phyloP scores from a whole-genome alignment of 345 rosid species.

The Eutrema yunnanense region DNA sequence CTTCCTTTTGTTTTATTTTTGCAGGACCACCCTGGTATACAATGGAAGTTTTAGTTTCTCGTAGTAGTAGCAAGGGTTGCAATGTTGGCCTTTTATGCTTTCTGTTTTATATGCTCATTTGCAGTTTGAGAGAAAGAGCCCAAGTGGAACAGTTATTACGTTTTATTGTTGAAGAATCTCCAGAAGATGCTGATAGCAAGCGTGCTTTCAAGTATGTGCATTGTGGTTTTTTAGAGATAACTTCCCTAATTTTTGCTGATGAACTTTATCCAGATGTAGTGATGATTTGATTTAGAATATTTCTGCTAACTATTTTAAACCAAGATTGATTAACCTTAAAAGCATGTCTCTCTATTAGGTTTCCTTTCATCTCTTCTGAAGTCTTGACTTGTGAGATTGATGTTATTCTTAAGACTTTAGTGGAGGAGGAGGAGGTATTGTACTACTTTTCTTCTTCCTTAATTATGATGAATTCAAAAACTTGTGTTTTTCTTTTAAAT shows the following conservation, averaged over 20 bases:
- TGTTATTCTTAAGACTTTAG: conserved; percentile 82
- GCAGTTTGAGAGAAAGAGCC: conserved; percentile 81
- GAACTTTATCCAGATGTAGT: neutral
- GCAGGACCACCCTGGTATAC: conserved; percentile 3
- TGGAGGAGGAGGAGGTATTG: conserved; percentile 93
- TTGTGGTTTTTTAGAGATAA: neutral
- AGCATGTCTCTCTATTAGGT: conserved; percentile 41
- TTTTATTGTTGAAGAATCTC: conserved; percentile 74
- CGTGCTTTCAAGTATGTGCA: conserved; percentile 76
- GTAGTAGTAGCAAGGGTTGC: conserved; percentile 1
- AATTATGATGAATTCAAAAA: neutral
- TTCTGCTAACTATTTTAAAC: neutral
- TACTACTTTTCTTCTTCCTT: conserved; percentile 6
- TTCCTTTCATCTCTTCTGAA: conserved; percentile 96
- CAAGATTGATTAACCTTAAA: neutral
- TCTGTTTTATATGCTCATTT: conserved; percentile 18
- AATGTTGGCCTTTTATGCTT: conserved; percentile 22
- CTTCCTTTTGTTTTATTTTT: conserved; percentile 20
- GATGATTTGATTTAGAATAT: neutral
- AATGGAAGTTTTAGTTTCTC: conserved; percentile 15
- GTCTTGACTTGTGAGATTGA: conserved; percentile 96
- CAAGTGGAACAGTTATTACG: conserved; percentile 92
- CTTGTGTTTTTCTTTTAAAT: neutral
- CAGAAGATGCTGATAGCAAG: conserved; percentile 87
- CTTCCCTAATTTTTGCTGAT: neutral